Percentiles rank a stretch among this genome's conserved stretches.
These are phyloP conservation scores for Phytophthora fragariae DNA, from an alignment of 352 stramenopile genomes.

Conservation along the genomic window DNA sequence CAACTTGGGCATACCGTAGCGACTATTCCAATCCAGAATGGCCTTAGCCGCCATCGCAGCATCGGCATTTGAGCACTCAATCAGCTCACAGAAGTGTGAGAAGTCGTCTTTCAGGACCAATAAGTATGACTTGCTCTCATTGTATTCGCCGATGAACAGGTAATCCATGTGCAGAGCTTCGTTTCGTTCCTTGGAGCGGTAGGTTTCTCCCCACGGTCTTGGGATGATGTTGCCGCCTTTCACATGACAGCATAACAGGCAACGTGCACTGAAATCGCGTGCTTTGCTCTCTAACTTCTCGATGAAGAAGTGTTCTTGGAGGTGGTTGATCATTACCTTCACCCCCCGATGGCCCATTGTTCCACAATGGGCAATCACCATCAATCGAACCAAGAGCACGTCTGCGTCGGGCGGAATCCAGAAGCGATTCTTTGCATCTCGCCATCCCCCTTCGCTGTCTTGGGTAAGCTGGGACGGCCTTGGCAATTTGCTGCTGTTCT, in stretches of 20 bases:
- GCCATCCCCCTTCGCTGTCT: background rate
- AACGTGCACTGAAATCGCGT: background rate
- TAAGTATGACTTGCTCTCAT: slow-evolving; percentile 2
- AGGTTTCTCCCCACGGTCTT: slow-evolving; percentile 11
- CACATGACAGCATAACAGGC: slow-evolving; percentile 2
- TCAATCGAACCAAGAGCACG: slow-evolving; percentile 5
- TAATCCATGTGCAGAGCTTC: slow-evolving; percentile 17
- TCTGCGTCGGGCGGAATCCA: slow-evolving; percentile 8
- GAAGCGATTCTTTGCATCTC: background rate
- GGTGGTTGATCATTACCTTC: slow-evolving; percentile 9
- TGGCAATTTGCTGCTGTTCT: background rate
- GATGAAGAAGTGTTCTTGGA: background rate
- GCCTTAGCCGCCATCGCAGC: background rate
- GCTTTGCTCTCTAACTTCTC: slow-evolving; percentile 8
- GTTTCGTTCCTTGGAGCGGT: slow-evolving; percentile 7
- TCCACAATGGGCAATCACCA: slow-evolving; percentile 18
- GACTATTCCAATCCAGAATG: slow-evolving; percentile 14
- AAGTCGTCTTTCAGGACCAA: slow-evolving; percentile 17
- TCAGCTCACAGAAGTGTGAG: slow-evolving; percentile 16
- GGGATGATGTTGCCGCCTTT: slow-evolving; percentile 1
- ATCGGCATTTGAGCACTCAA: slow-evolving; percentile 3
- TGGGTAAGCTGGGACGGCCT: background rate
- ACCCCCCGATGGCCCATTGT: background rate
- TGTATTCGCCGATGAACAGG: slow-evolving; percentile 13
- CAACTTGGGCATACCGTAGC: slow-evolving; percentile 8